Percentiles rank a stretch among this genome's conserved stretches.
Evolutionary conservation across 805 yeast genomes (phyloP).

Genomic region (Wickerhamomyces subpelliculosus): DNA sequence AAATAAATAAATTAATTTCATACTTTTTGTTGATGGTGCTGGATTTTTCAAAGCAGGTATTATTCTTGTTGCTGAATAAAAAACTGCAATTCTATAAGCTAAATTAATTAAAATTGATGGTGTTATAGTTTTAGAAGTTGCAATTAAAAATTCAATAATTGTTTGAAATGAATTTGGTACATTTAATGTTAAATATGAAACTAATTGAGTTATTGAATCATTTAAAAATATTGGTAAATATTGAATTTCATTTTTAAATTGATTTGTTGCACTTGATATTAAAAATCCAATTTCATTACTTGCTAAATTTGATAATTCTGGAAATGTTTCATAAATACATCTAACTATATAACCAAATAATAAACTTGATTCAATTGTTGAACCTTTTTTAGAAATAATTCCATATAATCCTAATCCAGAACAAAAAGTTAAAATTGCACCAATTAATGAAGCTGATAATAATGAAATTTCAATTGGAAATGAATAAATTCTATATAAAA

Average conservation of each 20-base stretch:
- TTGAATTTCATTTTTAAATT: slow-evolving; percentile 25
- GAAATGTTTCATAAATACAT: slow-evolving; percentile 88
- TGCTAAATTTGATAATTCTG: slow-evolving; percentile 64
- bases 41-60: slow-evolving; percentile 64
- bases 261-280: slow-evolving; percentile 28
- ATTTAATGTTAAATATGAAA: slow-evolving; percentile 14
- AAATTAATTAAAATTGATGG: slow-evolving; percentile 76
- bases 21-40: slow-evolving; percentile 21
- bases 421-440: slow-evolving; percentile 75
- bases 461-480: slow-evolving; percentile 57
- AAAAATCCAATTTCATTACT: slow-evolving; percentile 34
- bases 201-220: slow-evolving; percentile 19
- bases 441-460: slow-evolving; percentile 77
- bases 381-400: slow-evolving; percentile 73
- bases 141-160: slow-evolving; percentile 35
- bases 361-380: slow-evolving; percentile 84
- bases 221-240: slow-evolving; percentile 22
- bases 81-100: slow-evolving; percentile 79
- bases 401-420: slow-evolving; percentile 75
- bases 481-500: slow-evolving; percentile 76
- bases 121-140: slow-evolving; percentile 51
- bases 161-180: slow-evolving; percentile 23
- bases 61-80: slow-evolving; percentile 88
- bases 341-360: slow-evolving; percentile 88
- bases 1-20: slow-evolving; percentile 69